Evolutionary conservation across 805 yeast species (phyloP).

Genomic region (Lipomyces kockii): DNA sequence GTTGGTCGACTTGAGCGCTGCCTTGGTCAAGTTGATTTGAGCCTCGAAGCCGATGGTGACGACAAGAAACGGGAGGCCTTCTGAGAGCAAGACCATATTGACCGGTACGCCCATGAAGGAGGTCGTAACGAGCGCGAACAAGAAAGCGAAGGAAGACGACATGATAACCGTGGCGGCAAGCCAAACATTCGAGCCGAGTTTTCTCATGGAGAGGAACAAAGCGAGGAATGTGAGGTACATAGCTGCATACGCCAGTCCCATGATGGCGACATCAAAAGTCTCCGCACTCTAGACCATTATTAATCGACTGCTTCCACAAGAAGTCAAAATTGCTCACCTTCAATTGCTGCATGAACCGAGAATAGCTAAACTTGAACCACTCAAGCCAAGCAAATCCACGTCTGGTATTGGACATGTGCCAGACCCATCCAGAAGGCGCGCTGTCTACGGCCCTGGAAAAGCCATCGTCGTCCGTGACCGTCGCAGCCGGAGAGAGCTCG

Average conservation of each 20-base stretch:
- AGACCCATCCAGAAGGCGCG: conserved; percentile 50
- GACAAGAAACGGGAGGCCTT: conserved; percentile 91
- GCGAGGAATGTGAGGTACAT: conserved; percentile 83
- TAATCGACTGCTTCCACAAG: not conserved
- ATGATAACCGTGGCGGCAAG: conserved; percentile 77
- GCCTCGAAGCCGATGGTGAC: conserved; percentile 91
- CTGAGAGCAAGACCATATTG: conserved; percentile 75
- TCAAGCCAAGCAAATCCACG: conserved; percentile 46
- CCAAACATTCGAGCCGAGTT: conserved; percentile 85
- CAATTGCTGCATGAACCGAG: conserved; percentile 42
- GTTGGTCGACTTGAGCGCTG: conserved; percentile 45
- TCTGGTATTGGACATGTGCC: conserved; percentile 52
- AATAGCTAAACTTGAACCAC: conserved; percentile 46
- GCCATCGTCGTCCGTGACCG: not conserved
- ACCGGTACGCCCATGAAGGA: conserved; percentile 62
- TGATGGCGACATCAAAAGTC: conserved; percentile 78
- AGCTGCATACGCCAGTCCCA: conserved; percentile 79
- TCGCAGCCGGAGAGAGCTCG: conserved; percentile 28
- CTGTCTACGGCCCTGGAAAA: conserved; percentile 21
- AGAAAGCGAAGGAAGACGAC: conserved; percentile 80
- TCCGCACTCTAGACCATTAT: conserved; percentile 61
- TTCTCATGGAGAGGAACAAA: conserved; percentile 75
- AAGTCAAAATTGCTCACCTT: conserved; percentile 18
- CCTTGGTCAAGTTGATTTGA: conserved; percentile 68
- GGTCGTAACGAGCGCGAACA: conserved; percentile 73